phyloP scores from a whole-genome alignment of 441 rosid species.

The Corymbia calophylla region DNA sequence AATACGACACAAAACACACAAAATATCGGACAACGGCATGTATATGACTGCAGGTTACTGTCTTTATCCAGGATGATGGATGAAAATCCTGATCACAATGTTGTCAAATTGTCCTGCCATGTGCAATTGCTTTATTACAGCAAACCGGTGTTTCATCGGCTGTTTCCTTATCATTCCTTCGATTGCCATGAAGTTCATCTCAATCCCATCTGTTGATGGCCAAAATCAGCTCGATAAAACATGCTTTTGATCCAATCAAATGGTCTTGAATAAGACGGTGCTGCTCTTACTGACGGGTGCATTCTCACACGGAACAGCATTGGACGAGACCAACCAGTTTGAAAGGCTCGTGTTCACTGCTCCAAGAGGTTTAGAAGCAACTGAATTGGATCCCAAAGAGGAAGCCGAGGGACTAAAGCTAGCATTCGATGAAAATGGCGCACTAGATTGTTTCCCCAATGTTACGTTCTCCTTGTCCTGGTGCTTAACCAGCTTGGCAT shows the following conservation, averaged over 20 bases:
- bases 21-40: background rate
- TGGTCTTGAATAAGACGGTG: background rate
- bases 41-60: background rate
- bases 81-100: background rate
- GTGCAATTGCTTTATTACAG: background rate
- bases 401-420: background rate
- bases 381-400: slow-evolving; percentile 2
- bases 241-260: background rate
- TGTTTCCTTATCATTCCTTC: background rate
- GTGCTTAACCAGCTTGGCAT: slow-evolving; percentile 17
- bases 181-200: background rate
- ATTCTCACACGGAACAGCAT: background rate
- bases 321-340: slow-evolving; percentile 33
- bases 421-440: background rate
- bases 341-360: slow-evolving; percentile 48
- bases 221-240: background rate
- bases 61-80: background rate
- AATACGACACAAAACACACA: background rate
- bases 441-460: background rate
- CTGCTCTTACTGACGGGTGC: background rate
- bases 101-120: background rate
- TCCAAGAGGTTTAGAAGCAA: slow-evolving; percentile 21
- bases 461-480: slow-evolving; percentile 32
- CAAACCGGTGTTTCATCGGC: background rate
- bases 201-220: background rate